Base-by-base conservation (phyloP, 1,139 yeast species). In the Pichia sp. region DNA sequence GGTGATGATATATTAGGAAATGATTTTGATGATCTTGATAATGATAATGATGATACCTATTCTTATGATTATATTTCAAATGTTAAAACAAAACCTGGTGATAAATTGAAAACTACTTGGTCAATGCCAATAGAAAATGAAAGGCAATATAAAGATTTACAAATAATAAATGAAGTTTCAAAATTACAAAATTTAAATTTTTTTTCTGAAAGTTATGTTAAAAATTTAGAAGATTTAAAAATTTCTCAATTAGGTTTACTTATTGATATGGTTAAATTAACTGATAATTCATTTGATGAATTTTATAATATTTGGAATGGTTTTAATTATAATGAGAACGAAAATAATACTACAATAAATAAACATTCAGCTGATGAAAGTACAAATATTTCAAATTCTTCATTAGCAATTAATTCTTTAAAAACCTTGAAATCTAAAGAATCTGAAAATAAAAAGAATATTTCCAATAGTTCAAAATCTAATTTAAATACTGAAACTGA, bases 141-240 rank as follows among this genome's bases (percentile, higher is more conserved):
- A 62, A 73, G 77, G 55, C 67, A 87, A 42, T 89, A 96, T 95
- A 82, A 94, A 3, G 95, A 87, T 57, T 82, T 89, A 40, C 96
- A 86, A 57, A 86, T 86, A 1, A 69, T 90, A 50, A 92, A 87
- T 54, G 96, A 87, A 54, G 95, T 89, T 4, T 76, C 76, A 46
- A 70, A 69, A 46, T 74, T 84, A 74, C 80, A 65, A 29, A 71
- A 70, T 48, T 77, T 76, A 36, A 76, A 80, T 22, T 82, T 79
- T 60, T 84, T 87, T 58, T 83, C 82, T 40, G 70, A 70, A 4
- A 69, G 72, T 34, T 86, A 84, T 57, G 75, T 77, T 34, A 65
- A 67, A 8, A 80, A 82, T 35, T 63, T 89, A 49, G 66, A 65
- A 26, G 68, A 72, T 42, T 68, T 87, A 46, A 77, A 87, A 50